Evolutionary conservation across 495 filamentous ascomycete genomes (phyloP).

Genomic region (Penicillium soppii): DNA sequence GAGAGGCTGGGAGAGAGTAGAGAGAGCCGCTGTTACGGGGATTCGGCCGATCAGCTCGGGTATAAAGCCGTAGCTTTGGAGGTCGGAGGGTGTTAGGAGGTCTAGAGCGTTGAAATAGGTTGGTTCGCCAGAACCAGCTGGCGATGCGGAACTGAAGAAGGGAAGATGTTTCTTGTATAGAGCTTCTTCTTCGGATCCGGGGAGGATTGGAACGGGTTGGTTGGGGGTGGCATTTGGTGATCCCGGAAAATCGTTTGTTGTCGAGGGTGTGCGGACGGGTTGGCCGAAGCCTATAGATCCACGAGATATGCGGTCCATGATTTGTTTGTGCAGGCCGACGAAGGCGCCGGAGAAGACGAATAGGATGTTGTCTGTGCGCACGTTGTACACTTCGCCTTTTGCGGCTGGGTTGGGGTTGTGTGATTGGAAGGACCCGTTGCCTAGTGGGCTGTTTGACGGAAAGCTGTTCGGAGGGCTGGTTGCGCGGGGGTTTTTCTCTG

Average conservation of each 20-base stretch:
- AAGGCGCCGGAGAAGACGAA: conserved; percentile 97
- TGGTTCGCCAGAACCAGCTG: conserved; percentile 36
- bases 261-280: conserved; percentile 57
- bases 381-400: conserved; percentile 84
- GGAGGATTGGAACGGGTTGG: conserved; percentile 46
- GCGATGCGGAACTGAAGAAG: conserved; percentile 53
- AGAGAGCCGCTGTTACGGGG: conserved; percentile 81
- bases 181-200: conserved; percentile 55
- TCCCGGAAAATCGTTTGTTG: conserved; percentile 19
- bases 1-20: conserved; percentile 72
- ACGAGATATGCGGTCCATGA: conserved; percentile 80
- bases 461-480: conserved; percentile 42
- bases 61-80: conserved; percentile 91
- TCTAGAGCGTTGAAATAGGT: conserved; percentile 75
- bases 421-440: conserved; percentile 40
- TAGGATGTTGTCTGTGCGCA: conserved; percentile 93
- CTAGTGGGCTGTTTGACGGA: conserved; percentile 51
- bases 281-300: conserved; percentile 93
- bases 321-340: conserved; percentile 84
- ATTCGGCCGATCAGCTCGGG: conserved; percentile 92
- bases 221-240: conserved; percentile 29
- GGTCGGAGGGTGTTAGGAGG: conserved; percentile 74
- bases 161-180: conserved; percentile 68
- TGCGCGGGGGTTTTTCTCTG: conserved; percentile 60
- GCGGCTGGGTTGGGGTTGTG: conserved; percentile 41